A percentile compares a stretch with the other conserved stretches of the same genome.
Conservation (phyloP, 176 grass and related monocot genomes). For the Luzula sylvatica region DNA sequence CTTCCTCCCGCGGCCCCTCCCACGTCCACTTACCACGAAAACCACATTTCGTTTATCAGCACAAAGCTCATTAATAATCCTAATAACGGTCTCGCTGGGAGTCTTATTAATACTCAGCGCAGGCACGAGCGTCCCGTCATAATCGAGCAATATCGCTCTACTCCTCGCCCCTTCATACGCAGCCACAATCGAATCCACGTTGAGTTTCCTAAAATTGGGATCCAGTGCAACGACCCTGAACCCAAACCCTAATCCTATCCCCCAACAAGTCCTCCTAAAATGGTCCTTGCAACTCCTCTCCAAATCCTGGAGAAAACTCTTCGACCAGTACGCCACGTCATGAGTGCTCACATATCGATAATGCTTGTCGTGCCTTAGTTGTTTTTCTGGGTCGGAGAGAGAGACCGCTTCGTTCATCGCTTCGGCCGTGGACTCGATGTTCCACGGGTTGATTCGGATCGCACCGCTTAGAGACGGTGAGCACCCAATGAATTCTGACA, state of each 20-base stretch:
- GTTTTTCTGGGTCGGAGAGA: slow-evolving; percentile 64
- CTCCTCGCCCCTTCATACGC: slow-evolving; percentile 52
- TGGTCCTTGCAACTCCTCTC: slow-evolving; percentile 86
- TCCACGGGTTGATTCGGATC: slow-evolving; percentile 91
- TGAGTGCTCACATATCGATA: slow-evolving; percentile 80
- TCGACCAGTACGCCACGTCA: slow-evolving; percentile 85
- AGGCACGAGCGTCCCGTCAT: slow-evolving; percentile 88
- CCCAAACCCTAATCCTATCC: slow-evolving; percentile 87
- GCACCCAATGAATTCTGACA: slow-evolving; percentile 96
- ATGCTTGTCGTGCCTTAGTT: slow-evolving; percentile 94
- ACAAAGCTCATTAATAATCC: slow-evolving; percentile 71
- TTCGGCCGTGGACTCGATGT: slow-evolving; percentile 70
- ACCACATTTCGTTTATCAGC: slow-evolving; percentile 56
- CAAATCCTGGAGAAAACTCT: slow-evolving; percentile 61
- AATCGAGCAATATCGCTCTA: slow-evolving; percentile 80
- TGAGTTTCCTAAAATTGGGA: slow-evolving; percentile 83
- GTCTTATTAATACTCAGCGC: slow-evolving; percentile 52
- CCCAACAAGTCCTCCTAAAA: slow-evolving; percentile 83
- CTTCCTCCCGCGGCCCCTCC: slow-evolving; percentile 41
- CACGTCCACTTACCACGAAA: slow-evolving; percentile 73
- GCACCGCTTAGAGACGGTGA: slow-evolving; percentile 91
- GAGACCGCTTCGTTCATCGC: slow-evolving; percentile 83
- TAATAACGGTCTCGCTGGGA: slow-evolving; percentile 43
- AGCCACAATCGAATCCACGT: slow-evolving; percentile 60
- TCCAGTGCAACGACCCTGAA: slow-evolving; percentile 94